These are phyloP conservation scores for Aphanomyces astaci DNA, from an alignment of 352 stramenopile genomes.

Conservation along the genomic window DNA sequence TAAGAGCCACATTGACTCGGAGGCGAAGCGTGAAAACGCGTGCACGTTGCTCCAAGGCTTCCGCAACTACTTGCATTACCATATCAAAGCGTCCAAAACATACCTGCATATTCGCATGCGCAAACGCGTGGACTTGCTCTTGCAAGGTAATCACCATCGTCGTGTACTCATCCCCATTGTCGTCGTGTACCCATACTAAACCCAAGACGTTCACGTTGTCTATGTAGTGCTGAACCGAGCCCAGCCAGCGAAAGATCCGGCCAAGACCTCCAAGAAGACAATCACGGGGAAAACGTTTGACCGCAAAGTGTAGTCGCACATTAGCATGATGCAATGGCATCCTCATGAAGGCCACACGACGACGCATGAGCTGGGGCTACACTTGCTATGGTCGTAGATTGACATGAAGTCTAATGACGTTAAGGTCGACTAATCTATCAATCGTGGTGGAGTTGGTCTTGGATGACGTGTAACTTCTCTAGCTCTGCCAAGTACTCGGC, in stretches of 20 bases:
- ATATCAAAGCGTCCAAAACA: slow-evolving; percentile 95
- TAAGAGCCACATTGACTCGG: slow-evolving; percentile 80
- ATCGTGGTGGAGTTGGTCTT: background rate
- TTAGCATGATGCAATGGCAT: no score
- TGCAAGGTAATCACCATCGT: slow-evolving; percentile 63
- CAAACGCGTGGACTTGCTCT: slow-evolving; percentile 85
- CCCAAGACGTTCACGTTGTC: slow-evolving; percentile 2
- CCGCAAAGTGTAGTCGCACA: slow-evolving; percentile 33
- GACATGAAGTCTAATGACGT: no score
- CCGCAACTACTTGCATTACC: slow-evolving; percentile 93
- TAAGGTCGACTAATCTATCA: background rate
- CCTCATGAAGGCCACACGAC: background rate
- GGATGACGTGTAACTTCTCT: no score
- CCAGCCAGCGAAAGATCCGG: slow-evolving; percentile 79
- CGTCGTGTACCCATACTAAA: background rate
- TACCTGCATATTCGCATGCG: slow-evolving; percentile 95
- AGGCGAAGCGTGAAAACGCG: slow-evolving; percentile 82
- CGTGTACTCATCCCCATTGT: background rate
- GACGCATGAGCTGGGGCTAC: no score
- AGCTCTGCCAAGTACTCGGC: background rate
- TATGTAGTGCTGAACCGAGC: slow-evolving; percentile 85
- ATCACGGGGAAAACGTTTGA: slow-evolving; percentile 87
- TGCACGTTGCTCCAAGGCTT: slow-evolving; percentile 83
- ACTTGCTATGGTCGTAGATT: no score
- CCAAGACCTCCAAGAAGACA: slow-evolving; percentile 88